Evolutionary conservation across 805 yeast genomes (phyloP), one percentile per base, ranked within the genome.

Genomic region (Teunomyces stri): DNA sequence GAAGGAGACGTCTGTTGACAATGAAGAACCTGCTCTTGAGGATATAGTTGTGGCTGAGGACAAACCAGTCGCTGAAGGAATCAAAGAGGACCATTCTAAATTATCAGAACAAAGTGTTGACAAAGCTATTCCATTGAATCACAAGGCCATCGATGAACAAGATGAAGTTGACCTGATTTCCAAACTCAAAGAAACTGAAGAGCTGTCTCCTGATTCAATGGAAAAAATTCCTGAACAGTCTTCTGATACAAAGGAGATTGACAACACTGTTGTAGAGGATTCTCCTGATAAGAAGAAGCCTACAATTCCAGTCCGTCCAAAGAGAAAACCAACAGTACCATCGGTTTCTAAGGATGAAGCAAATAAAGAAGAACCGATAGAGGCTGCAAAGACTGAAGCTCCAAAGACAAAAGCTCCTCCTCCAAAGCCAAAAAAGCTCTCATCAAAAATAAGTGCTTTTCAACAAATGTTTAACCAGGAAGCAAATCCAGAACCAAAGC

Each of bases 371-470:
- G 25, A 37, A 10, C 13, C 12, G 5, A 25, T 11, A 6, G 47
- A 33, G 30, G 25, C 18, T 10, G 16, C 33, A 10, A 21, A 4
- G 13, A 13, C 42, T 7, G 25, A 36, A 15, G 25, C 18, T 29
- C 30, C 33, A 12, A 51, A 55, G 41, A 50, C 58, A 18, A 64
- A 61, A 39, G 63, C 63, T 2, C 72, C 89, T 11, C 89, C 89
- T 5, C 84, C 82, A 27, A 82, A 82, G 20, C 92, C 92, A 3
- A 85, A 85, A 57, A 87, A 87, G 55, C 82, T 89, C 13, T 85
- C 92, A 0, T 82, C 89, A 1, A 85, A 76, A 51, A 87, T 87
- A 50, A 90, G 91, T 1, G 90, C 90, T 0, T 87, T 87, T 62
- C 95, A 87, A 59, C 86, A 85, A 57, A 81, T 85, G 85, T 70